Evolutionary conservation across 768 basidiomycete species (phyloP).

Genomic region (Phanerochaete carnosa): DNA sequence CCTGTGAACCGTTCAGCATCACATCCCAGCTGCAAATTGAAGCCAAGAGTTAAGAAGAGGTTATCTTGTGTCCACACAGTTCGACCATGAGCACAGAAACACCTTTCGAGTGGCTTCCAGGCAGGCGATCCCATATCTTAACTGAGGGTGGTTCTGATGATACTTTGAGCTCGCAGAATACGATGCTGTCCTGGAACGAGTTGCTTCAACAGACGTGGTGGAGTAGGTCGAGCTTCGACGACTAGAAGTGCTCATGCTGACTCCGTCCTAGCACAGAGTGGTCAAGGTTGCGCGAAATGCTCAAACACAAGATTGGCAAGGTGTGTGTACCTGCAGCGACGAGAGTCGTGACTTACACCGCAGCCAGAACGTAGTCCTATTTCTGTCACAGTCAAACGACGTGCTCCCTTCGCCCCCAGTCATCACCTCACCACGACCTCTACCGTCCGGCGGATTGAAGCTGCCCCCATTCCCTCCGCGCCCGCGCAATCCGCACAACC

Average conservation of each 20-base stretch:
- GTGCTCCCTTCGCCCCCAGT: constrained; percentile 34
- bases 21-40: not conserved
- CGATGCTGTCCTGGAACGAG: constrained; percentile 52
- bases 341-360: not conserved
- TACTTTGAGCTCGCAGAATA: constrained; percentile 42
- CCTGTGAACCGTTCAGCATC: not conserved
- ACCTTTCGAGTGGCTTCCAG: constrained; percentile 50
- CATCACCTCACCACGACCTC: constrained; percentile 36
- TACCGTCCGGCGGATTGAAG: constrained; percentile 55
- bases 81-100: not conserved
- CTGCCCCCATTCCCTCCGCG: constrained; percentile 73
- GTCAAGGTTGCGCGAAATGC: constrained; percentile 62
- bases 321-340: constrained; percentile 32
- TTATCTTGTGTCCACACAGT: not conserved
- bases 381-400: constrained; percentile 26
- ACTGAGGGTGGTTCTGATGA: not conserved
- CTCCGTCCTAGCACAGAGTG: constrained; percentile 55
- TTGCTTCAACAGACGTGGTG: constrained; percentile 62
- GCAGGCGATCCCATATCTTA: constrained; percentile 26
- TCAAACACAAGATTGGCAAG: constrained; percentile 69
- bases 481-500: constrained; percentile 43
- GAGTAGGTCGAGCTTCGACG: constrained; percentile 41
- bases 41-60: not conserved
- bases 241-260: not conserved
- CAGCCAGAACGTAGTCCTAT: constrained; percentile 30